Base-by-base conservation (phyloP, 1,139 yeast genomes). In the Yamadazyma conglobata region DNA sequence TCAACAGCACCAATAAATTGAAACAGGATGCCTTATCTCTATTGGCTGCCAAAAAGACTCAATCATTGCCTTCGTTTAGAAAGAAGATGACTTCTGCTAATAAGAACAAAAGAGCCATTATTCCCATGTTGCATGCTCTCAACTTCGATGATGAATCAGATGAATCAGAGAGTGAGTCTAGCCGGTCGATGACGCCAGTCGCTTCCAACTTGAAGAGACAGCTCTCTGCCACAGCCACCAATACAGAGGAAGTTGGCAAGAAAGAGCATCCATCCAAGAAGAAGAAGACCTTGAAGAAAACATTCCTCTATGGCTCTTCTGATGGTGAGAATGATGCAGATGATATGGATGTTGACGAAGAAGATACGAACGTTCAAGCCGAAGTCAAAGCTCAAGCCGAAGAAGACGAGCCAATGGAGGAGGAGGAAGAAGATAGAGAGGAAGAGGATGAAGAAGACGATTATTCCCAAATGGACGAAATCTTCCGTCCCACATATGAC, bases 101-200 rank as follows among this genome's bases (percentile, higher is more conserved):
- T 29, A 26, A 34, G 31, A 41, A 39, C 22, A 50, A 54, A 48
- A 56, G 52, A 40, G 50, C 48, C 20, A 44, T 65, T 30, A 56
- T 79, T 26, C 94, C 93, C 1, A 70, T 83, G 79, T 81, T 79
- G 33, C 91, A 84, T 57, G 76, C 80, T 1, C 69, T 84, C 40
- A 81, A 84, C 44, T 74, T 60, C 38, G 73, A 68, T 33, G 56
- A 60, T 5, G 37, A 39, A 10, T 61, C 64, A 30, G 72, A 58
- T 23, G 79, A 72, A 4, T 73, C 71, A 10, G 73, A 64, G 5
- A 60, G 54, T 12, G 70, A 61, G 20, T 54, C 64, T 1, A 66
- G 71, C 35, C 58, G 70, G 28, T 60, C 75, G 0, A 56, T 64
- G 5, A 64, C 72, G 2, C 69, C 73, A 1, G 54, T 54, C 5